phyloP scores from a whole-genome alignment of 768 basidiomycete genomes.

The Lactarius vividus region DNA sequence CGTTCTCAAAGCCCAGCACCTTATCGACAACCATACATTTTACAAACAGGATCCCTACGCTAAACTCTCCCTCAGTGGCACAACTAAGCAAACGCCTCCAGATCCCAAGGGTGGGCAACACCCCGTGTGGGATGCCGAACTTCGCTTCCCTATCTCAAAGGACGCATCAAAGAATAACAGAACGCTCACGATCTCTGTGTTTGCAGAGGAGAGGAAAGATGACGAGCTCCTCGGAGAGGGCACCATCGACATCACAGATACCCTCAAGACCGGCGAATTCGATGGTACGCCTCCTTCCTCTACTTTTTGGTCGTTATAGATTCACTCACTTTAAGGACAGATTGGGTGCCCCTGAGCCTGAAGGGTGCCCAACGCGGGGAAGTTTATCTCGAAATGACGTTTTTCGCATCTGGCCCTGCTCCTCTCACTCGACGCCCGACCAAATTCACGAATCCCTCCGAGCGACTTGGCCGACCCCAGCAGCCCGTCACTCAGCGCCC shows the following conservation, averaged over 20 bases:
- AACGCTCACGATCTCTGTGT: conserved; percentile 73
- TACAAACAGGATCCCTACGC: conserved; percentile 92
- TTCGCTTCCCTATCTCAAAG: conserved; percentile 71
- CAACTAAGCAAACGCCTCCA: conserved; percentile 64
- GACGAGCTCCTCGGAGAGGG: conserved; percentile 76
- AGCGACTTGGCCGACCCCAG: conserved; percentile 22
- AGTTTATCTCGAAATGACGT: conserved; percentile 91
- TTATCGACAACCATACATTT: conserved; percentile 79
- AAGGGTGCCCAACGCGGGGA: conserved; percentile 75
- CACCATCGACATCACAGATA: conserved; percentile 71
- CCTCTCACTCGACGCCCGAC: conserved; percentile 37
- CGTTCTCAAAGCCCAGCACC: conserved; percentile 79
- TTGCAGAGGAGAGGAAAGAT: conserved; percentile 72
- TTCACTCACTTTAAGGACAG: conserved; percentile 35
- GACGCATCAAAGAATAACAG: conserved; percentile 52
- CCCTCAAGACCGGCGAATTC: conserved; percentile 82
- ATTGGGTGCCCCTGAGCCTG: conserved; percentile 63
- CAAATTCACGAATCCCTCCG: conserved; percentile 29
- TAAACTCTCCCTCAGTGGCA: conserved; percentile 56
- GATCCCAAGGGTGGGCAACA: conserved; percentile 89
- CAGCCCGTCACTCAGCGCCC: conserved; percentile 6
- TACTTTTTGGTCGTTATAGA: not conserved
- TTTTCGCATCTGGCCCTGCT: conserved; percentile 68
- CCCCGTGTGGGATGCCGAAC: conserved; percentile 89
- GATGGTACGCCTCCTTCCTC: conserved; percentile 61